Evolutionary conservation across 768 basidiomycete genomes (phyloP), one percentile per base, ranked within the genome.

Genomic region (Tulasnella sp.): DNA sequence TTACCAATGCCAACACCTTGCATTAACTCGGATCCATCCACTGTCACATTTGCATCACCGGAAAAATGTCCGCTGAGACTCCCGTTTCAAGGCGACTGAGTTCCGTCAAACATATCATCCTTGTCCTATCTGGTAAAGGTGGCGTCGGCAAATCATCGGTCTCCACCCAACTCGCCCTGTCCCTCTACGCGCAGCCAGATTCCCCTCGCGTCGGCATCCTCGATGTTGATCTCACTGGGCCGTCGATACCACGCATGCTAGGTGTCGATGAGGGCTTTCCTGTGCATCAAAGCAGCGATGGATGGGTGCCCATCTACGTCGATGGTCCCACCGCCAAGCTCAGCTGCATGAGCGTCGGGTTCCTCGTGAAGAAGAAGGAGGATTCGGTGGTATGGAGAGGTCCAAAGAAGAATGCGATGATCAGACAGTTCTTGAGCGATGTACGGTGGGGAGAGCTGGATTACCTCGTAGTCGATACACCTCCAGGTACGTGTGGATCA

Each of bases 401-500:
- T 0, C 96, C 96, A 49, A 98, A 96, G 77, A 97, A 96, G 77
- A 93, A 93, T 65, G 93, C 86, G 59, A 96, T 96, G 92, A 94
- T 97, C 65, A 76, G 91, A 67, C 93, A 97, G 73, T 96, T 97
- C 69, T 70, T 96, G 69, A 82, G 83, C 65, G 90, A 97, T 65
- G 92, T 96, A n/a, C 74, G 89, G 63, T 97, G 92, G 92, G 92
- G 90, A 48, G 83, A 89, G 43, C 75, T 94, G 60, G 92, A 97
- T 69, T 94, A 87, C 73, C 76, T 97, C 55, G 78, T 97, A 55
- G 84, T 96, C 49, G 93, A 96, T 69, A 99, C 96, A 2, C 96
- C 94, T 2, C 96, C 96, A 67, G 96, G 94, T 96, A 64, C 65
- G 80, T 69, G 19, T 45, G n/a, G n/a, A n/a, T n/a, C n/a, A n/a